Conservation (phyloP, 1,284 basidiomycete genomes). For the Omphalotus olearius region DNA sequence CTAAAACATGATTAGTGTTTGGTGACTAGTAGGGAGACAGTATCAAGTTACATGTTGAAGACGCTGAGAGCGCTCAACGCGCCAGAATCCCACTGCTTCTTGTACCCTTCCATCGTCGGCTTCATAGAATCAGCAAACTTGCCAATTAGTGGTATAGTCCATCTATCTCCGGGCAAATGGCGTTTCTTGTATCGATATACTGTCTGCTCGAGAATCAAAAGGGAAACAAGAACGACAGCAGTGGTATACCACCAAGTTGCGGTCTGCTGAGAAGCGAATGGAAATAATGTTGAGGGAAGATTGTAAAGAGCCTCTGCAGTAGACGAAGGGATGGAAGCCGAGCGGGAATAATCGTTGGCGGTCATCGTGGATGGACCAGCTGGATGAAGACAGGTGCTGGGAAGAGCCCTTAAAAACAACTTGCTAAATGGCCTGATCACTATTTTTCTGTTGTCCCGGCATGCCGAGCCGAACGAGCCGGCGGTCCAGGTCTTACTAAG, state of each 20-base stretch:
- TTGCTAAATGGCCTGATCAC: constrained; percentile 11
- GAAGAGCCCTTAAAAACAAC: neutral
- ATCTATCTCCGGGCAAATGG: constrained; percentile 79
- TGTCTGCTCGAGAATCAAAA: constrained; percentile 77
- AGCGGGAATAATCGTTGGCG: constrained; percentile 31
- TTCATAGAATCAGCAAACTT: constrained; percentile 88
- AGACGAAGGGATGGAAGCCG: constrained; percentile 39
- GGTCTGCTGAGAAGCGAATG: constrained; percentile 30
- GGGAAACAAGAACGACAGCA: constrained; percentile 51
- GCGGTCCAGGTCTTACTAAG: neutral
- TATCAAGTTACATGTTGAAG: constrained; percentile 83
- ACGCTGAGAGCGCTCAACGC: constrained; percentile 85
- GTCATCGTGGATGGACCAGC: constrained; percentile 27
- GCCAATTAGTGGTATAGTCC: constrained; percentile 94
- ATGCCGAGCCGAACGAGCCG: too few relatives aligned
- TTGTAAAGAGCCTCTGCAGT: constrained; percentile 36
- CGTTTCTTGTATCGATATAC: constrained; percentile 87
- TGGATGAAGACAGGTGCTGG: neutral
- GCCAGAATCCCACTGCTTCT: constrained; percentile 85
- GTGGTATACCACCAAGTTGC: constrained; percentile 66
- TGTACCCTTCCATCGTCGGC: constrained; percentile 87
- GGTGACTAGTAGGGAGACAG: constrained; percentile 4
- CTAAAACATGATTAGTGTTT: constrained; percentile 35
- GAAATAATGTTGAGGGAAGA: constrained; percentile 42
- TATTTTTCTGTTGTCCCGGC: constrained; percentile 3